Percentiles rank a stretch among this genome's conserved stretches.
These are phyloP conservation scores for Leucaena leucocephala DNA, from an alignment of 306 rosid genomes.

Conservation along the genomic window DNA sequence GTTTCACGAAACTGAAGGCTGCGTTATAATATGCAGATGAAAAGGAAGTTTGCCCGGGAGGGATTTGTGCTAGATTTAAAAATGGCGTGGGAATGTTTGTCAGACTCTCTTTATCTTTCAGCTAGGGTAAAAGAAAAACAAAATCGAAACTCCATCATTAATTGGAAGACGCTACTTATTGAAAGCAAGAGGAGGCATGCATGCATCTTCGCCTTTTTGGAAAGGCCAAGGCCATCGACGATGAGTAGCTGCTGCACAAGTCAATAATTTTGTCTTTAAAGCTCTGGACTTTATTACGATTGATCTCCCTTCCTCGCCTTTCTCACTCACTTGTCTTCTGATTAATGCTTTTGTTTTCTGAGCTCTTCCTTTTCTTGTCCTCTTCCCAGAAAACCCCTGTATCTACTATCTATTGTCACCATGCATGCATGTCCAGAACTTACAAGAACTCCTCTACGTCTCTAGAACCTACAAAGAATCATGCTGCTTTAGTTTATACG, in stretches of 20 bases:
- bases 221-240: constrained; percentile 23
- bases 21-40: not conserved
- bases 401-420: no score
- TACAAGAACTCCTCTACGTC: no score
- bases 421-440: no score
- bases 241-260: constrained; percentile 20
- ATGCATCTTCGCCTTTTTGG: constrained; percentile 31
- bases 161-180: constrained; percentile 14
- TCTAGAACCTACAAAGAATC: no score
- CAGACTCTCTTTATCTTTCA: constrained; percentile 34
- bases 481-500: no score
- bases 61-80: not conserved
- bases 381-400: no score
- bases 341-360: not conserved
- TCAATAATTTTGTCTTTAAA: constrained; percentile 38
- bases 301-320: not conserved
- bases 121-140: not conserved
- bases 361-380: no score
- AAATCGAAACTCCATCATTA: not conserved
- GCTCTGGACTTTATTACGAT: not conserved
- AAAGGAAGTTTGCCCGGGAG: not conserved
- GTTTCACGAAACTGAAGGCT: constrained; percentile 1
- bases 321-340: not conserved
- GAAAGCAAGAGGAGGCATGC: constrained; percentile 18
- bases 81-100: constrained; percentile 35